These are phyloP conservation scores for Vigna hirtella DNA, from an alignment of 306 rosid species.

Conservation along the genomic window DNA sequence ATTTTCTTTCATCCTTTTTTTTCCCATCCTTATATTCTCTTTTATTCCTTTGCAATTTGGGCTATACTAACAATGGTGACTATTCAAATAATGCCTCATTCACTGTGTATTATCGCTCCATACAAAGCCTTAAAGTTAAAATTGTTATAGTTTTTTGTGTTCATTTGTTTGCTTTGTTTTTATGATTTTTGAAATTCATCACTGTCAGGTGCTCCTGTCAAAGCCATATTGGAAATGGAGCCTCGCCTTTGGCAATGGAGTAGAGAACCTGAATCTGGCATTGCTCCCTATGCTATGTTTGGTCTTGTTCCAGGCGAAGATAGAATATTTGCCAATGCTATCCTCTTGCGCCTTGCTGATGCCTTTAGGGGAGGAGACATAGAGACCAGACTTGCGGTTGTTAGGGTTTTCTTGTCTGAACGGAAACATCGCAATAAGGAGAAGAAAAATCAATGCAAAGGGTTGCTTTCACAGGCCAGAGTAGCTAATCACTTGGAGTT, in stretches of 20 bases:
- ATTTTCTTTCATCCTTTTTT: not conserved
- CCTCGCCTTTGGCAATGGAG: conserved; percentile 66
- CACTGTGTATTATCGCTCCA: not conserved
- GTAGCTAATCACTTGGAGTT: conserved; percentile 63
- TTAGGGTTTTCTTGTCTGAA: conserved; percentile 66
- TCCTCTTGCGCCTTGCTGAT: conserved; percentile 81
- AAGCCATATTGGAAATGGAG: conserved; percentile 66
- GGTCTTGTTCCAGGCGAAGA: conserved; percentile 82
- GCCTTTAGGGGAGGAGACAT: conserved; percentile 71
- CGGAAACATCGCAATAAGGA: conserved; percentile 49
- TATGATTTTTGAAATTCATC: not conserved
- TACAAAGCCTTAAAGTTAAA: not conserved
- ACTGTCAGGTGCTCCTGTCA: conserved; percentile 52
- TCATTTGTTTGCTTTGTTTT: not conserved
- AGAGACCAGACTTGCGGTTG: conserved; percentile 56
- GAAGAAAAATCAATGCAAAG: conserved; percentile 50
- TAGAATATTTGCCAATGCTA: conserved; percentile 71
- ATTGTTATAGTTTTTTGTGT: not conserved
- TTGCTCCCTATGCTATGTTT: conserved; percentile 57
- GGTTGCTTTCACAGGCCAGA: conserved; percentile 69
- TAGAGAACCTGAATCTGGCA: conserved; percentile 60
- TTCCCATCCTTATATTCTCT: not conserved
- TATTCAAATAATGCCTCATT: not conserved
- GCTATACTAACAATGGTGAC: not conserved
- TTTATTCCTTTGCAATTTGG: not conserved